Base-by-base conservation (phyloP, 2,329 filamentous ascomycete species). In the Cercospora citrullina region DNA sequence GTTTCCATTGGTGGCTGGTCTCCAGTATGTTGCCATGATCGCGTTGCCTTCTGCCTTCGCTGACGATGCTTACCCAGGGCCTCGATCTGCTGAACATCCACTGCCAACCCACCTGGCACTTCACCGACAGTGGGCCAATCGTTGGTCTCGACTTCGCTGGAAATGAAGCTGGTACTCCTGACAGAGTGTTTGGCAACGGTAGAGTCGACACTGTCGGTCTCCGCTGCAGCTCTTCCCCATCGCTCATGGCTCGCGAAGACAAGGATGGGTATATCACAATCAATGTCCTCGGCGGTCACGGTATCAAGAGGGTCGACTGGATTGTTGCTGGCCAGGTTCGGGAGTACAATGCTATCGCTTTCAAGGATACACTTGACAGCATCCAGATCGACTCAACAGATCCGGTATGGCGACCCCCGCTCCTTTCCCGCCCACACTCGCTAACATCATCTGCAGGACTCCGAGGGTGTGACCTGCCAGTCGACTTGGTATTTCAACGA, bases 71-170 rank as follows among this genome's bases (percentile, higher is more conserved):
- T n/a, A 4, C 7, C 4, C 5, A 59, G 55, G 55, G 31, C 5
- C 28, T 59, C 55, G 9, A 59, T 23, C 30, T 31, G 7, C 18
- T 12, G 30, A 10, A 21, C 18, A 16, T 59, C n/a, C 28, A 59
- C n/a, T 59, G 55, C 30, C 28, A 31, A 12, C 30, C 55, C 31
- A 59, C 55, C n/a, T 59, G 55, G 55, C n/a, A 59, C 28, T 59
- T 59, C 55, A 16, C 28, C 18, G 30, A 59, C 9, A 59, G 55
- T 30, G 30, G 30, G 12, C 28, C 30, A 10, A 16, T 59, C 4
- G 55, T 59, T 21, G 55, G 55, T 30, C 16, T 28, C 1, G n/a
- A 59, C 7, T 59, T 59, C n/a, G 8, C 28, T n/a, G 55, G 55
- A 0, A 59, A 33, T 36, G 28, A 23, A 14, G 30, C 8, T 5